Base-by-base conservation (phyloP, 1,284 basidiomycete species). In the Mycocalia duriaeana region DNA sequence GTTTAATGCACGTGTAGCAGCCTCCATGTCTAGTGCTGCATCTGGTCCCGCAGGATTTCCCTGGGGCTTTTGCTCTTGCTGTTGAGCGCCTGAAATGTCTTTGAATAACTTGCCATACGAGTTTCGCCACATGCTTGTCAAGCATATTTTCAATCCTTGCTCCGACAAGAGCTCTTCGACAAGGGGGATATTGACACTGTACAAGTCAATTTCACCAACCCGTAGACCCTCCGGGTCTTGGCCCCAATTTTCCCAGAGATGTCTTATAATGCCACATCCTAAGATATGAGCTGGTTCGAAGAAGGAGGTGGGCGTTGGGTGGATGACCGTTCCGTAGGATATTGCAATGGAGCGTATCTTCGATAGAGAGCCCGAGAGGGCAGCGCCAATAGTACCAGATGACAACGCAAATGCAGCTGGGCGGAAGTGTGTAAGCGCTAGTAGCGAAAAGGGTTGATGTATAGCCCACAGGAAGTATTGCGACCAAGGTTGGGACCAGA, bases 321-420 rank as follows among this genome's bases (percentile, higher is more conserved):
- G 76, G 35, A 76, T 63, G 48, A 94, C 82, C 18, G 80, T 89
- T 25, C 91, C 93, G 62, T 93, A 96, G 0, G 89, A 93, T 24
- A 96, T 61, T 0, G 89, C 84, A 54, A 91, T 88, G 23, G 89
- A 75, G 42, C 87, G 77, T 37, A 74, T 70, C 53, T 77, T 71
- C 22, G 88, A 85, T 40, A 94, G 67, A 1, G 91, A 82, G 1
- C 85, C 82, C 13, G 89, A 87, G 57, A 95, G 71, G 2, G 93
- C 89, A 2, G 91, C 92, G 34, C 94, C 93, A 51, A 96, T 76
- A 1, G 94, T 96, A 0, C 94, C 94, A 18, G 90, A 92, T 0
- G 90, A 92, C 35, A 94, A 72, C 4, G 87, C 77, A 60, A 93
- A 91, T 1, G 91, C 91, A 31, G 89, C 87, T 89, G 56, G n/a